Conservation (phyloP, 2,329 filamentous ascomycete species). For the Fusarium neocosmosporiellum region DNA sequence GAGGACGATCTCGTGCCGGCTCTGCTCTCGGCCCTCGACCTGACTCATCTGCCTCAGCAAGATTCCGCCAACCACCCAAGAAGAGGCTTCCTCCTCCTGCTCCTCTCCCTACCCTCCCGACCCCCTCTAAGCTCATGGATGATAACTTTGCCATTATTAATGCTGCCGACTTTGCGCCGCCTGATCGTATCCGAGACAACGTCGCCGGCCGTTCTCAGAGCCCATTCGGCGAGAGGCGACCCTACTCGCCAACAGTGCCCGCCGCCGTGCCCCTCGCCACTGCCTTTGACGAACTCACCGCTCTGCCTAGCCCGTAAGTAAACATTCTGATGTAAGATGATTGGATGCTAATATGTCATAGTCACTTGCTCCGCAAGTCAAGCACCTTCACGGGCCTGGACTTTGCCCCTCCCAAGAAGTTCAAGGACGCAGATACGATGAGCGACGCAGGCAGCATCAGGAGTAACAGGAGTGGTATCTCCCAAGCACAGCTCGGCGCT, state of each 20-base stretch:
- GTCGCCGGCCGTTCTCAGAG: slow-evolving; percentile 76
- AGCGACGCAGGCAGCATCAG: slow-evolving; percentile 75
- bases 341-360: slow-evolving; percentile 50
- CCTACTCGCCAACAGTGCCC: slow-evolving; percentile 80
- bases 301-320: slow-evolving; percentile 91
- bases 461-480: slow-evolving; percentile 79
- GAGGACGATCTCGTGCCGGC: slow-evolving; percentile 69
- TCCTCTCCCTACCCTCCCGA: slow-evolving; percentile 81
- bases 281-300: slow-evolving; percentile 86
- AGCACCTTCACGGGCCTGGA: slow-evolving; percentile 82
- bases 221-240: slow-evolving; percentile 71
- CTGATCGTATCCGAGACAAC: slow-evolving; percentile 72
- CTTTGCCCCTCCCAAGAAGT: slow-evolving; percentile 82
- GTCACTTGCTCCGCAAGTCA: slow-evolving; percentile 80
- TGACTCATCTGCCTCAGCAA: slow-evolving; percentile 71
- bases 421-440: slow-evolving; percentile 70
- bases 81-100: slow-evolving; percentile 74
- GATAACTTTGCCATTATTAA: slow-evolving; percentile 77
- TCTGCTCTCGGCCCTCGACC: slow-evolving; percentile 64
- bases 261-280: slow-evolving; percentile 83
- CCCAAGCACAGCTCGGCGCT: slow-evolving; percentile 73
- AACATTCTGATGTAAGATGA: background rate
- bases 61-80: slow-evolving; percentile 54
- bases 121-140: slow-evolving; percentile 85
- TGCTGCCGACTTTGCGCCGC: slow-evolving; percentile 89